Base-by-base conservation (phyloP, 2,329 filamentous ascomycete genomes). In the Sclerotinia spermophila region DNA sequence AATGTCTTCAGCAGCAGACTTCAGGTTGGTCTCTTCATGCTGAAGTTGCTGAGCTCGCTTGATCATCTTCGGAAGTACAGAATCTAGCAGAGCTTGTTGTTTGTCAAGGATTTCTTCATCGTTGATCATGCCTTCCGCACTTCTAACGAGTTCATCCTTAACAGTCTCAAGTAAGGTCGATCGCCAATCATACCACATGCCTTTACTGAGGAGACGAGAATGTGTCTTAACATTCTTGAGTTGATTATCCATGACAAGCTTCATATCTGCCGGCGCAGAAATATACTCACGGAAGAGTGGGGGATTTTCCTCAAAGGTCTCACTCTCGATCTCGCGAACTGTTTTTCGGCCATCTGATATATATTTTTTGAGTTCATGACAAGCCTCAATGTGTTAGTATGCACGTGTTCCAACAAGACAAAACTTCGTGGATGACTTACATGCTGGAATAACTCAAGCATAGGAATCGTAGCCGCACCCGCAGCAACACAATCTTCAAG, bases 131-230 rank as follows among this genome's bases (percentile, higher is more conserved):
- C 90, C 93, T 70, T 92, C 87, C 1, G 88, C 84, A 71, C 94
- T 96, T 72, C 87, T 89, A 69, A 92, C 81, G 4, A 98, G 86
- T 5, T 92, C 94, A 75, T 93, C 90, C 78, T 92, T 94, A 51
- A 99, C 93, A 92, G 73, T 90, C 82, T 94, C 86, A 42, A 92
- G 89, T 35, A 98, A 86, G 77, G 96, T 95, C 85, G 92, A 95
- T 55, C 96, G 90, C 96, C 96, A 99, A 78, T 95, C 92, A 79
- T 99, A 99, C 96, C 96, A 99, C 84, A 96, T 94, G 71, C 93
- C 93, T 79, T 97, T 97, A 82, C 95, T 97, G 67, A 94, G 84
- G 21, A 97, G 85, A 38, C 96, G 88, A 24, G 95, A 93, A 79
- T 97, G 92, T 0, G 93, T 94, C 83, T 97, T 98, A 81, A 97